Base-by-base conservation (phyloP, 495 filamentous ascomycete genomes). In the Bathelium albidoporum region DNA sequence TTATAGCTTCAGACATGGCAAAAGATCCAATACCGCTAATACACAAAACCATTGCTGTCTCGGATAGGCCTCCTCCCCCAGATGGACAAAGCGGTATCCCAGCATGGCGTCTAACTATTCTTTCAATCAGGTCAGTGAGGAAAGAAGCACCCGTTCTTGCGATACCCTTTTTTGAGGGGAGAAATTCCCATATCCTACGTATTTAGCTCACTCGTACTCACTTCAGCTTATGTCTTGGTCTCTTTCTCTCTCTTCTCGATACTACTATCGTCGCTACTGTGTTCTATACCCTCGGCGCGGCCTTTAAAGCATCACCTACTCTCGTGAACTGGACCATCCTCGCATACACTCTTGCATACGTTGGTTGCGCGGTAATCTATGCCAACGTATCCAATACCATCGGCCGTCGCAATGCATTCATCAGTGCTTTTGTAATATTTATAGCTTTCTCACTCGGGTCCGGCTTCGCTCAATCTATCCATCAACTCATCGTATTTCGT, bases 401-500 rank as follows among this genome's bases (percentile, higher is more conserved):
- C 20, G 61, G 61, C 12, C 61, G 61, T 7, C 39, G 52, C 10
- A 53, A 32, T 44, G 34, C 52, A 16, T 32, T 55, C 28, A 55
- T 62, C 29, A 39, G 43, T 20, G 45, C 61, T 32, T 62, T 62
- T 28, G 28, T 53, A 10, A 62, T 65, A 2, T 65, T 65, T 41
- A 45, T 65, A 18, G 32, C 49, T 18, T 39, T 41, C 36, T 65
- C 63, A 26, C 58, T 65, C n/a, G 58, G 41, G 10, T 61, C 39
- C 32, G 63, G 52, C 11, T 29, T 65, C 32, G 53, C 52, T 22
- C 41, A 62, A 12, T 28, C 22, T 53, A 65, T 60, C n/a, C 16
- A 31, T 2, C 52, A 59, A 29, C 36, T 60, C 0, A 83, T 85
- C 39, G 69, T 83, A 9, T 77, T 78, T 49, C 78, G 82, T 12